These are phyloP conservation scores for Eucalyptus camaldulensis DNA, from an alignment of 345 rosid species.

Conservation along the genomic window DNA sequence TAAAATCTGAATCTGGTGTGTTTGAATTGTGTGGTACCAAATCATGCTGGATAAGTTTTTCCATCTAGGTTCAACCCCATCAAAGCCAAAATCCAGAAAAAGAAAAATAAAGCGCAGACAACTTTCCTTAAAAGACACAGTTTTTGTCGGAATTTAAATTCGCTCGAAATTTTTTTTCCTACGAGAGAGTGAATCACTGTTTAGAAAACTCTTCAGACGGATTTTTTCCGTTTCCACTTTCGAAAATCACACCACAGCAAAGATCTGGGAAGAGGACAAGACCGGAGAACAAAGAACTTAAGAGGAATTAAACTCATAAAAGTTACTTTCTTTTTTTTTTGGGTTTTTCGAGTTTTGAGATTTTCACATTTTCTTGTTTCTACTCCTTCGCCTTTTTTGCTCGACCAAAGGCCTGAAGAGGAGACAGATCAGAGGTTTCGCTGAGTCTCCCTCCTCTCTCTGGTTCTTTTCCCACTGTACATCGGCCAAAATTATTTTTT, in stretches of 20 bases:
- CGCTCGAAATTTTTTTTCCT: neutral
- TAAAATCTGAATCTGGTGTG: neutral
- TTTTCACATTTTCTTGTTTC: neutral
- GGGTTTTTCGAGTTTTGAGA: neutral
- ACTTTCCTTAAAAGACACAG: neutral
- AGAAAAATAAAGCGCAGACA: neutral
- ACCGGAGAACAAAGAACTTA: neutral
- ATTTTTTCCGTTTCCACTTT: neutral
- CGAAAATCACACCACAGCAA: neutral
- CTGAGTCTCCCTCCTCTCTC: neutral
- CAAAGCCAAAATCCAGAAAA: neutral
- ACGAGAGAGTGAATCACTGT: neutral
- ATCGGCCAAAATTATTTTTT: neutral
- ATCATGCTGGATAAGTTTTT: neutral
- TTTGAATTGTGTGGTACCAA: neutral
- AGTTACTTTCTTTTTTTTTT: neutral
- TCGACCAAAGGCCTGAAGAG: neutral
- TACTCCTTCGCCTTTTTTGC: neutral
- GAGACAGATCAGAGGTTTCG: neutral
- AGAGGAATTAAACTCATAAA: neutral
- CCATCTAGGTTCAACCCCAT: neutral
- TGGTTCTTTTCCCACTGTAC: neutral
- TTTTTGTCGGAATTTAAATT: neutral
- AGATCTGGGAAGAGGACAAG: neutral
- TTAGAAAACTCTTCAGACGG: neutral